These are phyloP conservation scores for Penicillium sp. DNA, from an alignment of 2,329 filamentous ascomycete genomes.

Conservation along the genomic window DNA sequence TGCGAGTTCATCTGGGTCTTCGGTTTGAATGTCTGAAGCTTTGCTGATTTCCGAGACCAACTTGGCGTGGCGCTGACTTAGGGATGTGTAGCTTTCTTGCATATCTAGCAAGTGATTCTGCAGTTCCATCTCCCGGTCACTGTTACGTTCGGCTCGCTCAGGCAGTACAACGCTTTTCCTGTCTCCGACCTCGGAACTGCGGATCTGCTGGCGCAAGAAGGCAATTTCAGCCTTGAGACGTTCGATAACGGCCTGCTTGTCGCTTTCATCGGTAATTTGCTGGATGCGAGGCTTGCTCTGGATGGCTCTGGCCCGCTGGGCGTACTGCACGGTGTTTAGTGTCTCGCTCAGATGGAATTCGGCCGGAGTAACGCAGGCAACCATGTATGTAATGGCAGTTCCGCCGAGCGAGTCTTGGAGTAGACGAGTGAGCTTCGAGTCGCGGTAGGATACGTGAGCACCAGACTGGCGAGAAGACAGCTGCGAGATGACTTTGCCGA, in stretches of 20 bases:
- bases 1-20: constrained; percentile 38
- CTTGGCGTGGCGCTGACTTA: constrained; percentile 91
- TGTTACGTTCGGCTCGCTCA: constrained; percentile 73
- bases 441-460: constrained; percentile 92
- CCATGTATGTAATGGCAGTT: constrained; percentile 99
- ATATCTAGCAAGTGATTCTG: constrained; percentile 90
- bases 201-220: constrained; percentile 90
- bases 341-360: constrained; percentile 98
- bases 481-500: constrained; percentile 98
- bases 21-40: constrained; percentile 61
- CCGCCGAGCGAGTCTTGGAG: constrained; percentile 95
- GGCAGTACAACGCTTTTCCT: constrained; percentile 54
- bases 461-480: constrained; percentile 83
- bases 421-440: constrained; percentile 92
- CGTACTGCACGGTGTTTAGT: constrained; percentile 95
- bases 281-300: constrained; percentile 98
- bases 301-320: constrained; percentile 89
- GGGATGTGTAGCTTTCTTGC: constrained; percentile 89
- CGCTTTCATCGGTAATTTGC: constrained; percentile 78
- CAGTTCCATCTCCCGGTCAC: constrained; percentile 80
- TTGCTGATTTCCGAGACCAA: constrained; percentile 90
- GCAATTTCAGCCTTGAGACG: constrained; percentile 88
- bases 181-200: constrained; percentile 69
- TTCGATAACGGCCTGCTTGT: constrained; percentile 92
- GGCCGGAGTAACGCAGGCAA: constrained; percentile 93